Percentiles rank a stretch among this genome's conserved stretches.
phyloP scores from a whole-genome alignment of 495 filamentous ascomycete genomes.

The Aspergillus haitiensis region DNA sequence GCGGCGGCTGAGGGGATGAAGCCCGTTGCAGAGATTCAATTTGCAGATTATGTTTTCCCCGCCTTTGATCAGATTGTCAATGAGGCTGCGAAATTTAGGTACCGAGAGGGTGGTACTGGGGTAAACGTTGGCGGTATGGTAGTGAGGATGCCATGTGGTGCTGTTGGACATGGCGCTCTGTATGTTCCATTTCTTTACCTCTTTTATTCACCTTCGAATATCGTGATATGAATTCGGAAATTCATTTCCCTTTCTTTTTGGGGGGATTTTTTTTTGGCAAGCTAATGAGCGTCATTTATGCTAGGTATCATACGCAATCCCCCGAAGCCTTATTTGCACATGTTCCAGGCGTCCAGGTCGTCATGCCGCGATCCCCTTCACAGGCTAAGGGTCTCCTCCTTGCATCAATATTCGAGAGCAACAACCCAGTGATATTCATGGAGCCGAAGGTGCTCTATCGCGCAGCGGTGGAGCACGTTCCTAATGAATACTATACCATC shows the following conservation, averaged over 20 bases:
- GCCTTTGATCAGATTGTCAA: constrained; percentile 98
- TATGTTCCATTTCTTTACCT: constrained; percentile 39
- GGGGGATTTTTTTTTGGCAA: too few relatives aligned
- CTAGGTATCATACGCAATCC: constrained; percentile 86
- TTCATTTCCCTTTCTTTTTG: background rate
- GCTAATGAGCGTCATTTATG: background rate
- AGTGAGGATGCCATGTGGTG: constrained; percentile 90
- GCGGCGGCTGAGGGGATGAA: constrained; percentile 88
- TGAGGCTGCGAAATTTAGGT: constrained; percentile 91
- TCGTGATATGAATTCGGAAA: too few relatives aligned
- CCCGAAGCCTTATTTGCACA: constrained; percentile 93
- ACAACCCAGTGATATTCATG: constrained; percentile 94
- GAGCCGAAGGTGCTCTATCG: constrained; percentile 96
- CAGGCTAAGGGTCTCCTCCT: constrained; percentile 93
- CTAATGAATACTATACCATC: constrained; percentile 74
- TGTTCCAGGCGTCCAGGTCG: constrained; percentile 83
- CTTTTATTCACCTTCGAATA: background rate
- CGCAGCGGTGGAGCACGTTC: constrained; percentile 93
- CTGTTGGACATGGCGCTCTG: constrained; percentile 92
- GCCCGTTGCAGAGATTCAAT: constrained; percentile 94
- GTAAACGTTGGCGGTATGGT: constrained; percentile 76
- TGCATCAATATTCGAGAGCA: constrained; percentile 70
- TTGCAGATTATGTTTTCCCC: constrained; percentile 96
- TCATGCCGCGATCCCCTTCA: constrained; percentile 84
- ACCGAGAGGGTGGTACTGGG: constrained; percentile 73